These are phyloP conservation scores for Grifola frondosa DNA, from an alignment of 1,284 basidiomycete genomes.

Conservation along the genomic window DNA sequence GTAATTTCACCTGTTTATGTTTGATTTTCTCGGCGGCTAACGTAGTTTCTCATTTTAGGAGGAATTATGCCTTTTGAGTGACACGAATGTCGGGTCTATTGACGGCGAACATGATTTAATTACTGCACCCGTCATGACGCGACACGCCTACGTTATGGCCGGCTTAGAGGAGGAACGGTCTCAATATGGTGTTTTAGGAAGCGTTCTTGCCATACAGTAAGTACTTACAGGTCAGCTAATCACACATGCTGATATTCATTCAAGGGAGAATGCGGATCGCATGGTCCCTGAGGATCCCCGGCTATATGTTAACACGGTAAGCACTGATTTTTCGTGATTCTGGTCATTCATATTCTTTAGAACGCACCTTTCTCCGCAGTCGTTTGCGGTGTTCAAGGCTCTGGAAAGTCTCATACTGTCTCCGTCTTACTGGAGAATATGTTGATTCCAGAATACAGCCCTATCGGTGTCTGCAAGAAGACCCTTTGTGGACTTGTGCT, in stretches of 20 bases:
- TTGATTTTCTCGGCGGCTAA: too few relatives aligned
- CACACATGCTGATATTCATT: background rate
- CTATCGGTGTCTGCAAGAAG: constrained; percentile 50
- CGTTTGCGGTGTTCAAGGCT: constrained; percentile 44
- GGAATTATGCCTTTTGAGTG: constrained; percentile 44
- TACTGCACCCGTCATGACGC: constrained; percentile 57
- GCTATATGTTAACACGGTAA: constrained; percentile 62
- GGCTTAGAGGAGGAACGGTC: constrained; percentile 32
- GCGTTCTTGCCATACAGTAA: constrained; percentile 46
- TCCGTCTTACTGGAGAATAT: constrained; percentile 66
- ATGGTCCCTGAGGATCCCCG: constrained; percentile 42
- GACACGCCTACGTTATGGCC: constrained; percentile 45
- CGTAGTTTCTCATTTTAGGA: constrained; percentile 29
- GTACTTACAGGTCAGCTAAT: constrained; percentile 2
- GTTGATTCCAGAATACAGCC: constrained; percentile 51
- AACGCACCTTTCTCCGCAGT: constrained; percentile 38
- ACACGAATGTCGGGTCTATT: constrained; percentile 17
- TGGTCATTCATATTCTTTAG: constrained; percentile 11
- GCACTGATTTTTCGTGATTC: constrained; percentile 7
- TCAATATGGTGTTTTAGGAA: constrained; percentile 62
- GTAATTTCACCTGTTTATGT: background rate
- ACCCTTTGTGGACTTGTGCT: constrained; percentile 63
- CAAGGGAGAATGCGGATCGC: constrained; percentile 32
- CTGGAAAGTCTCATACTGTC: constrained; percentile 71
- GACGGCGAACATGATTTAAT: constrained; percentile 40